Percentiles rank a stretch among this genome's conserved stretches.
Conservation (phyloP, 2,329 filamentous ascomycete species). For the Colletotrichum lupini region DNA sequence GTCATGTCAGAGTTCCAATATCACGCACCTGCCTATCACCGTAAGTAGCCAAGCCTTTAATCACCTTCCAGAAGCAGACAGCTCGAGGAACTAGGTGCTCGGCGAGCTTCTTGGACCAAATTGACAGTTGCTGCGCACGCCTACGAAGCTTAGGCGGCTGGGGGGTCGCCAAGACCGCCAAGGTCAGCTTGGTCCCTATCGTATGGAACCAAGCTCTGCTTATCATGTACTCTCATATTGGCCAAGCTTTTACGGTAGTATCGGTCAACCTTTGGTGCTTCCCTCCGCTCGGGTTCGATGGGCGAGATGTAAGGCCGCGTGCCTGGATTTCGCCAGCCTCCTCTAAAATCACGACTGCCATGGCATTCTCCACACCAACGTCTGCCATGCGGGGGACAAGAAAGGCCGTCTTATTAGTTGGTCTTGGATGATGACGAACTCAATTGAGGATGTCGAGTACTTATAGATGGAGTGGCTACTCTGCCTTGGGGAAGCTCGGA, state of each 20-base stretch:
- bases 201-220: slow-evolving; percentile 19
- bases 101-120: not conserved
- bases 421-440: not conserved
- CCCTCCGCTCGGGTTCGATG: slow-evolving; percentile 5
- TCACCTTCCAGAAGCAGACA: slow-evolving; percentile 8
- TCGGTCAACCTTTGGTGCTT: not conserved
- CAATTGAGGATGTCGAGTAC: not conserved
- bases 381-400: slow-evolving; percentile 5
- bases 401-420: not conserved
- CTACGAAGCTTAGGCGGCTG: not conserved
- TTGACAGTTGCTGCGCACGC: not conserved
- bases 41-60: not conserved
- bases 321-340: slow-evolving; percentile 21
- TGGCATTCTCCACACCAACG: slow-evolving; percentile 17
- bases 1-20: not conserved
- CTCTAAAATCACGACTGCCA: not conserved
- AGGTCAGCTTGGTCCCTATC: not conserved
- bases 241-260: slow-evolving; percentile 13
- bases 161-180: slow-evolving; percentile 11
- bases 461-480: not conserved
- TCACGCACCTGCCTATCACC: not conserved
- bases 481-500: not conserved
- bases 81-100: not conserved
- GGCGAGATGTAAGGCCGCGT: not conserved
- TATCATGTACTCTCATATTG: slow-evolving; percentile 1